Conservation (phyloP, 257 asterid species). For the Apocynum venetum region DNA sequence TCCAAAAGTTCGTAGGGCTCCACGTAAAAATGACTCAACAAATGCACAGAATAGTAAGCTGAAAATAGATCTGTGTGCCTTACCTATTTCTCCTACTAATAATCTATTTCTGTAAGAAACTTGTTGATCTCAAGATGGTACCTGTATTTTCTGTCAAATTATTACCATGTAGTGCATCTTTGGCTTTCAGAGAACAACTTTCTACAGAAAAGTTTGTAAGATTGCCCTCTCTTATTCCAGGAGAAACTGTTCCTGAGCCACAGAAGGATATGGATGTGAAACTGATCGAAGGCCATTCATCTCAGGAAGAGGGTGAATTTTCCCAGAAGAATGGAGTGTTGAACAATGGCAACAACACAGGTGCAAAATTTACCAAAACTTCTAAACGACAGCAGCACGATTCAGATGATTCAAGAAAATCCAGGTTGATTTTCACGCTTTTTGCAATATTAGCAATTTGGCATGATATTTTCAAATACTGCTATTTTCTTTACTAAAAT, state of each 20-base stretch:
- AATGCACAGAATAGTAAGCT: slow-evolving; percentile 11
- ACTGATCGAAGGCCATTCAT: slow-evolving; percentile 28
- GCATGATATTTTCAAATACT: background rate
- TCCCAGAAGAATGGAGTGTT: slow-evolving; percentile 38
- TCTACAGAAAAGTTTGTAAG: slow-evolving; percentile 34
- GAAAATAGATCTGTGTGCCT: background rate
- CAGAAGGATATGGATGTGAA: slow-evolving; percentile 32
- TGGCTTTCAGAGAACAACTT: background rate
- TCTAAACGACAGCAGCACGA: slow-evolving; percentile 11
- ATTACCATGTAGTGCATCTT: background rate
- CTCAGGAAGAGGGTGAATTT: slow-evolving; percentile 61
- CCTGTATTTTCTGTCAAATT: background rate
- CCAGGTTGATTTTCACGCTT: slow-evolving; percentile 42
- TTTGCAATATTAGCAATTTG: background rate
- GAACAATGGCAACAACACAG: slow-evolving; percentile 43
- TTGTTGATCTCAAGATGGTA: background rate
- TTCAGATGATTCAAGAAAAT: slow-evolving; percentile 44
- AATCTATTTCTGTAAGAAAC: background rate
- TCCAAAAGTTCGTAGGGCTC: slow-evolving; percentile 27
- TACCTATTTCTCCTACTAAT: background rate
- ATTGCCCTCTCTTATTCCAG: slow-evolving; percentile 24
- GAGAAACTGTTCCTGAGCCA: slow-evolving; percentile 29
- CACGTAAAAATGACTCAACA: slow-evolving; percentile 28
- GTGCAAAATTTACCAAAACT: slow-evolving; percentile 27
- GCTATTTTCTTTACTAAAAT: background rate